A percentile compares a stretch with the other conserved stretches of the same genome.
phyloP scores from a whole-genome alignment of 1,284 basidiomycete species.

The Ustilago curta region DNA sequence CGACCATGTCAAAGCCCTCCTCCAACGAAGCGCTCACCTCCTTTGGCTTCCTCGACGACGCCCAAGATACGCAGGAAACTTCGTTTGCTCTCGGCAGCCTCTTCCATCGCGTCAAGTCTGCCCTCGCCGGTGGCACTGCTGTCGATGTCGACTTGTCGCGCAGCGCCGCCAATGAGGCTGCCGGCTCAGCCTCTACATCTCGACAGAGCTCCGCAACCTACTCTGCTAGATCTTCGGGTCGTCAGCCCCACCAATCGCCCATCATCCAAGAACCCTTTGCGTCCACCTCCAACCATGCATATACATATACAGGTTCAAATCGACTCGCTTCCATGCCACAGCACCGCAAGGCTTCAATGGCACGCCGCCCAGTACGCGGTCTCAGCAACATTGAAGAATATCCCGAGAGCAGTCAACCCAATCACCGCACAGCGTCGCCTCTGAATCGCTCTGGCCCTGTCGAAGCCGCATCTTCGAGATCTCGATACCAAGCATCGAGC shows the following conservation, averaged over 20 bases:
- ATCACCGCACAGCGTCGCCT: constrained; percentile 19
- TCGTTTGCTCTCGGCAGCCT: constrained; percentile 58
- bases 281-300: constrained; percentile 18
- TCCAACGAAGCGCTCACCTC: constrained; percentile 43
- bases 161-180: neutral
- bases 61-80: constrained; percentile 48
- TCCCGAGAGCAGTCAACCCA: constrained; percentile 27
- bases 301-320: neutral
- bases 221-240: constrained; percentile 20
- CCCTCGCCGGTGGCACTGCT: constrained; percentile 36
- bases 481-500: constrained; percentile 8
- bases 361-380: constrained; percentile 32
- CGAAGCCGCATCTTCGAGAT: constrained; percentile 18
- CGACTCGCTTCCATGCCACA: constrained; percentile 33
- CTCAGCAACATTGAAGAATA: constrained; percentile 52
- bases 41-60: constrained; percentile 62
- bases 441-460: constrained; percentile 8
- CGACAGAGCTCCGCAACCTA: constrained; percentile 23
- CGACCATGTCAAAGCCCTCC: neutral
- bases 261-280: neutral
- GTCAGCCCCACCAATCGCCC: constrained; percentile 8
- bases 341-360: constrained; percentile 30
- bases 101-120: constrained; percentile 62
- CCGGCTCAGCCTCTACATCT: constrained; percentile 19
- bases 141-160: constrained; percentile 8